Conservation (phyloP, 495 filamentous ascomycete genomes). For the Staphylotrichum longicolle region DNA sequence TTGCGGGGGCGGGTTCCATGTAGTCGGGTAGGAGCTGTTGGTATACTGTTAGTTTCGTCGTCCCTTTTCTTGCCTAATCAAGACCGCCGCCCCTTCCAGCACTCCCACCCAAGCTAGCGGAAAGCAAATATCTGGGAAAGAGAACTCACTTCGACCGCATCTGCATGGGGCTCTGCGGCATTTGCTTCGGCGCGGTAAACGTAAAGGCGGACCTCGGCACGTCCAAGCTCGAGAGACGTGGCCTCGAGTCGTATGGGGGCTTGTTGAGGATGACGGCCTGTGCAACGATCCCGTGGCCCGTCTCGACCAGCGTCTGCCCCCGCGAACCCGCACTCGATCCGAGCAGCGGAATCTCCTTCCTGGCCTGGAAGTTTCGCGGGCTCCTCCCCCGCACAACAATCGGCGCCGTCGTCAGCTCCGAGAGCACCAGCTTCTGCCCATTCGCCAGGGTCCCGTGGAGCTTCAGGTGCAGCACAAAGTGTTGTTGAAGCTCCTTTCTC, state of each 20-base stretch:
- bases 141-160: conserved; percentile 52
- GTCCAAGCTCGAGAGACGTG: conserved; percentile 47
- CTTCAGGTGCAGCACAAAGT: conserved; percentile 74
- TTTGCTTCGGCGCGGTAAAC: conserved; percentile 51
- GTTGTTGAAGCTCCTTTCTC: conserved; percentile 76
- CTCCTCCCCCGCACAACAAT: conserved; percentile 77
- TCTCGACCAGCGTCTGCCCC: conserved; percentile 51
- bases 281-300: conserved; percentile 46
- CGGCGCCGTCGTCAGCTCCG: conserved; percentile 69
- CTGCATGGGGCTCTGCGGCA: conserved; percentile 52
- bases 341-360: conserved; percentile 71
- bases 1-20: conserved; percentile 42
- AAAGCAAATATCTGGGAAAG: not conserved
- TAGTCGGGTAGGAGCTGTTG: conserved; percentile 35
- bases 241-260: conserved; percentile 47
- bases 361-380: conserved; percentile 74
- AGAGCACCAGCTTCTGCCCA: conserved; percentile 63
- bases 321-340: conserved; percentile 69
- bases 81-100: no score
- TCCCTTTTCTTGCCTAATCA: not conserved
- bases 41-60: conserved; percentile 16
- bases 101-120: no score
- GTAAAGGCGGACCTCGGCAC: conserved; percentile 52
- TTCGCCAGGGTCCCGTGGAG: conserved; percentile 69
- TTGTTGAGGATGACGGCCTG: conserved; percentile 49